Percentiles rank a stretch among this genome's conserved stretches.
Conservation (phyloP, 306 rosid genomes). For the Acacia confusa region DNA sequence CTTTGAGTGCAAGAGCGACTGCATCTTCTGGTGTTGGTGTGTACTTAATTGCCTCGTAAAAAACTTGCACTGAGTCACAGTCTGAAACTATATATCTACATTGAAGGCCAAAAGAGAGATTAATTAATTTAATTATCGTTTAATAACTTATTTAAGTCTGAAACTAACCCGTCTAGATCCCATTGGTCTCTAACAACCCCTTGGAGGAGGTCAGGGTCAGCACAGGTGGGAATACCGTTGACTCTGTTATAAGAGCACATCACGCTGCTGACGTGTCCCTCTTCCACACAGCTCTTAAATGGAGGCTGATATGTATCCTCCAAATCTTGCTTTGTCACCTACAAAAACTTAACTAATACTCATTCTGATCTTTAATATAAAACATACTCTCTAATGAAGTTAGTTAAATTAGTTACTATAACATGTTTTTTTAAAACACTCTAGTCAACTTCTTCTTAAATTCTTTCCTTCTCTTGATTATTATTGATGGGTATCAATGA, state of each 20-base stretch:
- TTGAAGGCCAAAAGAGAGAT: neutral
- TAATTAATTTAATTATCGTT: neutral
- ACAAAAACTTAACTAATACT: neutral
- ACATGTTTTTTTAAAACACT: no score
- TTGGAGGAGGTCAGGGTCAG: slow-evolving; percentile 76
- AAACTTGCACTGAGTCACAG: slow-evolving; percentile 76
- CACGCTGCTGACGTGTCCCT: slow-evolving; percentile 82
- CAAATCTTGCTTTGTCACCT: slow-evolving; percentile 83
- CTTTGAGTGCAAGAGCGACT: slow-evolving; percentile 78
- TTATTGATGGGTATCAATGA: no score
- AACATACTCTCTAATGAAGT: no score
- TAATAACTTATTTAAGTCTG: no score
- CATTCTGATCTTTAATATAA: no score
- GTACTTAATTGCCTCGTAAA: slow-evolving; percentile 50
- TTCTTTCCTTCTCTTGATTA: no score
- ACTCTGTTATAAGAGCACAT: slow-evolving; percentile 91
- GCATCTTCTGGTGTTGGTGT: slow-evolving; percentile 81
- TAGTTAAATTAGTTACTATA: no score
- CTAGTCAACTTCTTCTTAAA: no score
- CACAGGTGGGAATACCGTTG: slow-evolving; percentile 86
- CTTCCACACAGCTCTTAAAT: slow-evolving; percentile 72
- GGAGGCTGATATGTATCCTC: slow-evolving; percentile 86
- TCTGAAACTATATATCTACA: slow-evolving; percentile 79
- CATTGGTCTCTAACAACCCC: slow-evolving; percentile 70
- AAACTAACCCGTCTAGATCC: slow-evolving; percentile 66